Evolutionary conservation across 1,139 yeast genomes (phyloP), one percentile per base, ranked within the genome.

Genomic region (Magnusiomyces tetraspermus): DNA sequence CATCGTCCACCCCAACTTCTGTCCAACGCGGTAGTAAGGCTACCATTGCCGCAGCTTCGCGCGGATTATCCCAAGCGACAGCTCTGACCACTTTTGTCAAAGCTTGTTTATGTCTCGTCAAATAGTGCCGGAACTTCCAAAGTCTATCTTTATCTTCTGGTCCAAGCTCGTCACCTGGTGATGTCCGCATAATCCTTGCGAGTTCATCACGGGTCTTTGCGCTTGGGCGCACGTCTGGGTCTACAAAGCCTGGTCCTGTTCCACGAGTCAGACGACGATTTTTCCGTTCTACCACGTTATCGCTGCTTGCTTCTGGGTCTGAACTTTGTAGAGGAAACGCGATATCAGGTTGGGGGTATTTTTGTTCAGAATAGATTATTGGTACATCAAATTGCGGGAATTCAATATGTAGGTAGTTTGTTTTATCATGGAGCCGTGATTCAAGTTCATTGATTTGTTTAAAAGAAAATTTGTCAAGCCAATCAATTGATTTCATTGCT

Each of bases 71-170:
- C 88, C 97, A 86, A 60, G 89, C 84, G 23, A 90, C 85, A 30
- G 95, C 83, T 63, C 89, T 88, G 55, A 92, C 75, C 58, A 92
- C 83, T 67, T 92, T 92, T 24, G 95, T 87, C 53, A 88, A 72
- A 23, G 89, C 89, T 53, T 80, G 81, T 60, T 78, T 80, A 62
- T 84, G 85, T 57, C 85, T 81, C 47, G 92, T 78, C 53, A 90
- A 76, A 66, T 83, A 90, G 70, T 87, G 92, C 52, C 98, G 72
- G 67, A 85, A 92, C 67, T 86, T 86, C 97, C 97, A 92, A 19
- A 94, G 76, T 61, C 89, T 70, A 59, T 89, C 89, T 71, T 86
- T 89, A 60, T 92, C 97, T 63, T 85, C 82, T 52, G 85, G 90
- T 5, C 83, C 77, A 48, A 92, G 72, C 60, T 83, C 88, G 50